Base-by-base conservation (phyloP, 2,329 filamentous ascomycete species). In the Penicillium sp. region DNA sequence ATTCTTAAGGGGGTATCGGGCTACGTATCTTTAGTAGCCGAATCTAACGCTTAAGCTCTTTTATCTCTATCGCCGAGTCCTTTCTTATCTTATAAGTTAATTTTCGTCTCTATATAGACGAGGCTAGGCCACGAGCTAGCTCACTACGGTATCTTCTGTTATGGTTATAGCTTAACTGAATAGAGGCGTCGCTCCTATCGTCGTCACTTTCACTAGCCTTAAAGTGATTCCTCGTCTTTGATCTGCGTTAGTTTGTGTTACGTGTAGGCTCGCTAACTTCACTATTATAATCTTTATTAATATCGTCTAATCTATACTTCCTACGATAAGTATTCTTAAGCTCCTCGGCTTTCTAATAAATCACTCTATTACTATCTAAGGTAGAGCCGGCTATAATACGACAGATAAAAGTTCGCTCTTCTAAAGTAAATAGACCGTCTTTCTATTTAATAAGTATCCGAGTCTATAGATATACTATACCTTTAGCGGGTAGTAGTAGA, bases 301-400 rank as follows among this genome's bases (percentile, higher is more conserved):
- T 13, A 31, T 49, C 19, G 4, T 49, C 37, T 13, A 48, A 21
- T 6, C 49, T 7, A 47, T 52, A 8, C 34, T 35, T 43, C 22
- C 42, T 43, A 3, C 31, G 35, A 33, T 54, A 56, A n/a, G 33
- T 21, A 33, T 1, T 10, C 37, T 56, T 44, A 7, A 48, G 28
- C n/a, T 56, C 52, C 12, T 31, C 6, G 1, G 53, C 57, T 24
- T 57, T 56, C 8, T 56, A 33, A 40, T 57, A 59, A 42, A 59
- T 50, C 39, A 56, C 49, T 22, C 46, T 40, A 37, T 57, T 52
- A 1, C 49, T 41, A 32, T 56, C 50, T 1, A 56, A 42, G 13
- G 39, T 39, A 4, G 47, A 53, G 21, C 57, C 53, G 22, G 34
- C 44, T 22, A 24, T 52, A 12, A 59, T 56, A 19, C 50, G 46